A percentile compares a stretch with the other conserved stretches of the same genome.
Evolutionary conservation across 148 eudicot genomes (phyloP).

Genomic region (Camellia japonica): DNA sequence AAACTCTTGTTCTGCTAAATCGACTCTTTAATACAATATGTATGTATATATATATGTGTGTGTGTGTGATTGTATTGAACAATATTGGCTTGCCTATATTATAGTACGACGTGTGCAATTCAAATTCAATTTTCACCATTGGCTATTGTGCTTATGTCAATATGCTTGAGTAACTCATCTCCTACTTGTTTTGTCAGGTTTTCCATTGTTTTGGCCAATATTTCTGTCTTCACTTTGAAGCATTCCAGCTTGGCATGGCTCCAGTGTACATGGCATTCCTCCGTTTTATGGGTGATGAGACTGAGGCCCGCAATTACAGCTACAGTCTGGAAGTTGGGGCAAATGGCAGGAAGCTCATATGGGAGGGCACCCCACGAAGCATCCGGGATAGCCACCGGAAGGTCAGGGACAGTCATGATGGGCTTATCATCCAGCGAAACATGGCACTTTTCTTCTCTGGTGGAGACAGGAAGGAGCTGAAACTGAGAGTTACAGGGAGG

Average conservation of each 20-base stretch:
- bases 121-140: background rate
- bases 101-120: background rate
- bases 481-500: conserved; percentile 87
- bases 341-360: conserved; percentile 73
- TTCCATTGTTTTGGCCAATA: conserved; percentile 95
- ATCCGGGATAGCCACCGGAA: conserved; percentile 88
- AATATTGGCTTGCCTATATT: too few relatives aligned
- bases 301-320: conserved; percentile 70
- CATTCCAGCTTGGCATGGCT: conserved; percentile 79
- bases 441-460: conserved; percentile 97
- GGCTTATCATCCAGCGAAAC: conserved; percentile 84
- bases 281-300: conserved; percentile 95
- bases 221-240: conserved; percentile 95
- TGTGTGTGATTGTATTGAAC: too few relatives aligned
- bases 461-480: conserved; percentile 86
- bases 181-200: conserved; percentile 45
- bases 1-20: too few relatives aligned
- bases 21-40: too few relatives aligned
- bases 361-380: conserved; percentile 96
- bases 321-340: conserved; percentile 97
- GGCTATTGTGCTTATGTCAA: background rate
- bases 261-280: conserved; percentile 98
- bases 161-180: background rate
- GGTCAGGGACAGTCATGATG: conserved; percentile 92
- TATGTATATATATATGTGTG: too few relatives aligned